A percentile compares a stretch with the other conserved stretches of the same genome.
These are phyloP conservation scores for Sporothrix pseudoabietina DNA, from an alignment of 2,329 filamentous ascomycete species.

Conservation along the genomic window DNA sequence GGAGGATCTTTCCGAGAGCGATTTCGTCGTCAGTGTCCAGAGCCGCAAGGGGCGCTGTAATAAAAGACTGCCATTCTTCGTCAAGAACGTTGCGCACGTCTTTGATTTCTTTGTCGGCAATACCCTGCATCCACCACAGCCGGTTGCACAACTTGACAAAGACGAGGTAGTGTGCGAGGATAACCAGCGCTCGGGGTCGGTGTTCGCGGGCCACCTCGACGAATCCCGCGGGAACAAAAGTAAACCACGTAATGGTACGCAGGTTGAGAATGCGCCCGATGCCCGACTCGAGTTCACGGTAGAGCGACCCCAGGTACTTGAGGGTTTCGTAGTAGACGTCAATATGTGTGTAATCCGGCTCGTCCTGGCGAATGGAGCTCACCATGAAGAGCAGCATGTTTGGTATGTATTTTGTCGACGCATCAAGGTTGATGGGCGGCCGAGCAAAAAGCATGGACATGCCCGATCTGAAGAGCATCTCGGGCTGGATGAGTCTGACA, in stretches of 20 bases:
- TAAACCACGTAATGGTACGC: conserved; percentile 57
- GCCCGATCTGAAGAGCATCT: conserved; percentile 46
- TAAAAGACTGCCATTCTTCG: conserved; percentile 46
- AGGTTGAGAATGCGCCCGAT: conserved; percentile 51
- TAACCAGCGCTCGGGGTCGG: conserved; percentile 52
- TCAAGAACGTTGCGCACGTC: conserved; percentile 49
- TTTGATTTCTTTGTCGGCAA: conserved; percentile 50
- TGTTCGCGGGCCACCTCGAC: conserved; percentile 48
- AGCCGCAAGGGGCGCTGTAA: conserved; percentile 48
- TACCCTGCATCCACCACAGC: conserved; percentile 56
- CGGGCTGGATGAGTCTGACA: conserved; percentile 45
- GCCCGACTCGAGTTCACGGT: conserved; percentile 49
- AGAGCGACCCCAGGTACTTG: conserved; percentile 55
- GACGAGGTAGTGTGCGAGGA: conserved; percentile 55
- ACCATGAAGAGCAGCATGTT: conserved; percentile 55
- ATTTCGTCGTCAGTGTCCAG: conserved; percentile 41
- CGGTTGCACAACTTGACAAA: conserved; percentile 50
- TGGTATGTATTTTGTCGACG: conserved; percentile 48
- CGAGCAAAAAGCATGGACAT: conserved; percentile 53
- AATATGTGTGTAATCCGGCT: conserved; percentile 47
- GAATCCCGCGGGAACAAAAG: conserved; percentile 51
- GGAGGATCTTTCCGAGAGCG: conserved; percentile 47
- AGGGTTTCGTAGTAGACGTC: conserved; percentile 51
- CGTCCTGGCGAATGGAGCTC: conserved; percentile 47
- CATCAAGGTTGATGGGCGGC: conserved; percentile 52